A percentile compares a stretch with the other conserved stretches of the same genome.
Conservation (phyloP, 2,329 filamentous ascomycete species). For the Aspergillus pseudonomiae region DNA sequence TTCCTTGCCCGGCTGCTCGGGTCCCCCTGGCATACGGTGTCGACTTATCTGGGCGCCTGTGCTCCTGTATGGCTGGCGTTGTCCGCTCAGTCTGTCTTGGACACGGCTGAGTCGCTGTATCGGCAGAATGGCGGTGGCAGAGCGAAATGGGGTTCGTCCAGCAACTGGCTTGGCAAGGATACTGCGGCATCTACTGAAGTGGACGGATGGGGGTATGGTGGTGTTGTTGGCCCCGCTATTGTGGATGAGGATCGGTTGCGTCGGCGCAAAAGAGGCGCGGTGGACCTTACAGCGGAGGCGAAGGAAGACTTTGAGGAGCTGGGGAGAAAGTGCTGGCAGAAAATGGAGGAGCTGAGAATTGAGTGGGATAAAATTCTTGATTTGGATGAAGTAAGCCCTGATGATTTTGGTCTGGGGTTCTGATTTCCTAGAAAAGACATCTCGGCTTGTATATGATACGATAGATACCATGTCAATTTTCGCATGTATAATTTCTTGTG, state of each 20-base stretch:
- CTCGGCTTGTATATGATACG: not conserved
- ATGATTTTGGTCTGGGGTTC: not conserved
- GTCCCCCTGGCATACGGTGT: conserved; percentile 83
- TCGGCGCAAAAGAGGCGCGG: conserved; percentile 61
- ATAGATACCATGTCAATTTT: not conserved
- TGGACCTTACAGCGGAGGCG: conserved; percentile 56
- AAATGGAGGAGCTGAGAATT: conserved; percentile 47
- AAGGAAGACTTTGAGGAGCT: conserved; percentile 44
- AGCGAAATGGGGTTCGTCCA: conserved; percentile 84
- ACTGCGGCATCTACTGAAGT: conserved; percentile 78
- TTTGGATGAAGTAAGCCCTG: conserved; percentile 28
- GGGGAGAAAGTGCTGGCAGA: conserved; percentile 44
- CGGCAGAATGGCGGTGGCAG: conserved; percentile 63
- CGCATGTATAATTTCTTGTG: not conserved
- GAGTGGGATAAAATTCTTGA: conserved; percentile 45
- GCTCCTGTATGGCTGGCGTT: conserved; percentile 80
- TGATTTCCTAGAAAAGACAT: not conserved
- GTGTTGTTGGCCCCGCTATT: conserved; percentile 55
- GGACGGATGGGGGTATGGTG: conserved; percentile 76
- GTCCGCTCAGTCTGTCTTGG: conserved; percentile 55
- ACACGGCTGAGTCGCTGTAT: conserved; percentile 45
- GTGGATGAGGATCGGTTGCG: conserved; percentile 55
- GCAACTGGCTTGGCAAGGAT: conserved; percentile 60
- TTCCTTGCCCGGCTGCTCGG: conserved; percentile 75
- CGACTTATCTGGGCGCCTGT: conserved; percentile 75